phyloP scores from a whole-genome alignment of 345 rosid species.

The Adansonia digitata region DNA sequence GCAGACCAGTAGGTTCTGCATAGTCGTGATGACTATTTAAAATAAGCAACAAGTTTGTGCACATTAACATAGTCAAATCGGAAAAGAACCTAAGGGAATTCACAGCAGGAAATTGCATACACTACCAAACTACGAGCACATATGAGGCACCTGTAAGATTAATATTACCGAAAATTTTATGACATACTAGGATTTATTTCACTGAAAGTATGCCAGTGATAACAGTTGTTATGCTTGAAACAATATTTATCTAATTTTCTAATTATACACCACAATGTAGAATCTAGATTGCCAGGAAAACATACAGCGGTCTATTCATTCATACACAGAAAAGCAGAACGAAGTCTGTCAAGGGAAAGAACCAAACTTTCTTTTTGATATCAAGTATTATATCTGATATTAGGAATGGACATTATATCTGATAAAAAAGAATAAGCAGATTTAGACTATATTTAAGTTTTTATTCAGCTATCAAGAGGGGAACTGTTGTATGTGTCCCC shows the following conservation, averaged over 20 bases:
- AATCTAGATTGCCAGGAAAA: background rate
- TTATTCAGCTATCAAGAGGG: background rate
- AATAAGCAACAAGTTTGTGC: background rate
- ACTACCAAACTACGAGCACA: background rate
- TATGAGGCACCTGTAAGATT: background rate
- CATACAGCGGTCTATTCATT: background rate
- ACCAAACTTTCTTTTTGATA: background rate
- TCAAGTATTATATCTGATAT: background rate
- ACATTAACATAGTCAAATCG: background rate
- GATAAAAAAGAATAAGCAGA: background rate
- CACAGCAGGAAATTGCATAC: background rate
- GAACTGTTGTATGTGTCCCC: background rate
- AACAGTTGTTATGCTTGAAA: background rate
- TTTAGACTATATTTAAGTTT: background rate
- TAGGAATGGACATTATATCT: background rate
- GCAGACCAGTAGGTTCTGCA: conserved; percentile 79
- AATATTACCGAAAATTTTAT: background rate
- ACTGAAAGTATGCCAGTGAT: background rate
- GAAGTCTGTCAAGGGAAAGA: background rate
- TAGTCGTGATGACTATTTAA: conserved; percentile 5
- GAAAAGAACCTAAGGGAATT: background rate
- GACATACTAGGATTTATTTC: background rate
- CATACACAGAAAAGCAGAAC: background rate
- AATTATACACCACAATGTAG: background rate
- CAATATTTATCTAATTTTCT: background rate